These are phyloP conservation scores for Peniophora sp. DNA, from an alignment of 1,284 basidiomycete genomes.

Conservation along the genomic window DNA sequence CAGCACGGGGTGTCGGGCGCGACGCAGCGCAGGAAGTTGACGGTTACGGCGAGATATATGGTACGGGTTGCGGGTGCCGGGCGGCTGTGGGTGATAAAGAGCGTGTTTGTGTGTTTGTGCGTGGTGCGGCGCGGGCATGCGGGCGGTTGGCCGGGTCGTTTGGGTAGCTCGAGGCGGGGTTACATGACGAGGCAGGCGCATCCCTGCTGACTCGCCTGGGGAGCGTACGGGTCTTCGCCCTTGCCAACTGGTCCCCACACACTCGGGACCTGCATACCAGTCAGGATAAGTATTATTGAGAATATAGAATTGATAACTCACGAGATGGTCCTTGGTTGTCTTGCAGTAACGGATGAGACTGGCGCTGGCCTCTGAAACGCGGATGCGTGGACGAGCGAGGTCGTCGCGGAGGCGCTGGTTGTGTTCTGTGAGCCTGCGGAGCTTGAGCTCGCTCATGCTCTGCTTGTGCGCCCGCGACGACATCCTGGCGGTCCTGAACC, in stretches of 20 bases:
- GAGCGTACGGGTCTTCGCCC: conserved; percentile 82
- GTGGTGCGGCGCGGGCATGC: too few relatives aligned
- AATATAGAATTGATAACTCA: conserved; percentile 29
- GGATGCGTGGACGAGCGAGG: conserved; percentile 76
- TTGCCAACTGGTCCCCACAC: conserved; percentile 91
- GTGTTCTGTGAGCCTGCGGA: conserved; percentile 87
- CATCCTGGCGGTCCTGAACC: conserved; percentile 29
- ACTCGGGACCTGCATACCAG: conserved; percentile 59
- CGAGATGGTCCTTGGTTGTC: conserved; percentile 82
- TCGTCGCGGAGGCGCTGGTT: conserved; percentile 90
- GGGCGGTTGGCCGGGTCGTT: too few relatives aligned
- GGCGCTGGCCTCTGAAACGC: conserved; percentile 86
- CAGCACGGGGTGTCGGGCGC: too few relatives aligned
- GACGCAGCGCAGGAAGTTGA: too few relatives aligned
- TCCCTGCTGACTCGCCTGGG: conserved; percentile 25
- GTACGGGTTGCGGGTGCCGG: too few relatives aligned
- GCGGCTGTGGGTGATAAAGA: too few relatives aligned
- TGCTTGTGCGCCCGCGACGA: conserved; percentile 54
- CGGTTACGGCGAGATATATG: too few relatives aligned
- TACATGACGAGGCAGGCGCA: too few relatives aligned
- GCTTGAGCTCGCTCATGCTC: conserved; percentile 95
- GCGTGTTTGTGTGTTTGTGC: too few relatives aligned
- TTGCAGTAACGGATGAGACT: conserved; percentile 89
- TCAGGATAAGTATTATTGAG: not conserved
- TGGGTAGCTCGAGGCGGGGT: too few relatives aligned